Conservation (phyloP, 2,329 filamentous ascomycete species). For the Fusarium miscanthi region DNA sequence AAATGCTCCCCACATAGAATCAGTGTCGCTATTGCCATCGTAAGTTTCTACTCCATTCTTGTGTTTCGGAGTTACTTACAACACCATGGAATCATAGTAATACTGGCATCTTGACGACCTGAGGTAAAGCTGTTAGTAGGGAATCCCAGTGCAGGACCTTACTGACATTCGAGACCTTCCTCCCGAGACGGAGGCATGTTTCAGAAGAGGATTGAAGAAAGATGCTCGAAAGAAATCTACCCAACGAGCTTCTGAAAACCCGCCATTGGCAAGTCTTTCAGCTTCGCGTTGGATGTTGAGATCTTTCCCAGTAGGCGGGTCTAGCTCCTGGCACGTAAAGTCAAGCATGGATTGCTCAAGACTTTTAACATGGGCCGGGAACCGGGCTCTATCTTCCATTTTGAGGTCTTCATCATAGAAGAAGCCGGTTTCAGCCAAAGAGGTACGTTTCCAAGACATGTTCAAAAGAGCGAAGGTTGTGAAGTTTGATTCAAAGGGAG, state of each 20-base stretch:
- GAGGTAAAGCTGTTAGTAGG: rapidly evolving
- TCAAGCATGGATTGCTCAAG: background rate
- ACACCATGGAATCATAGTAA: background rate
- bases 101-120: background rate
- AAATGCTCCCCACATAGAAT: background rate
- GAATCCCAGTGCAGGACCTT: rapidly evolving
- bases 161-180: background rate
- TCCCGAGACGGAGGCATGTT: rapidly evolving
- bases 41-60: background rate
- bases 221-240: rapidly evolving
- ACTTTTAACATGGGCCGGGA: background rate
- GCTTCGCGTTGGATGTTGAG: rapidly evolving
- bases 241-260: background rate
- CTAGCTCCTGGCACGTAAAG: background rate
- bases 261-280: background rate
- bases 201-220: background rate
- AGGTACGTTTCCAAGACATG: background rate
- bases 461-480: rapidly evolving
- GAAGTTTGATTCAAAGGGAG: too few relatives aligned
- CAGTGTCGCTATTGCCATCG: rapidly evolving
- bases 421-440: background rate
- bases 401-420: background rate
- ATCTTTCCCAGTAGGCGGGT: background rate
- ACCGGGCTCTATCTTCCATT: rapidly evolving
- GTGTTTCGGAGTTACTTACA: background rate